phyloP scores from a whole-genome alignment of 2,329 filamentous ascomycete genomes.

The Colletotrichum chlorophyti region DNA sequence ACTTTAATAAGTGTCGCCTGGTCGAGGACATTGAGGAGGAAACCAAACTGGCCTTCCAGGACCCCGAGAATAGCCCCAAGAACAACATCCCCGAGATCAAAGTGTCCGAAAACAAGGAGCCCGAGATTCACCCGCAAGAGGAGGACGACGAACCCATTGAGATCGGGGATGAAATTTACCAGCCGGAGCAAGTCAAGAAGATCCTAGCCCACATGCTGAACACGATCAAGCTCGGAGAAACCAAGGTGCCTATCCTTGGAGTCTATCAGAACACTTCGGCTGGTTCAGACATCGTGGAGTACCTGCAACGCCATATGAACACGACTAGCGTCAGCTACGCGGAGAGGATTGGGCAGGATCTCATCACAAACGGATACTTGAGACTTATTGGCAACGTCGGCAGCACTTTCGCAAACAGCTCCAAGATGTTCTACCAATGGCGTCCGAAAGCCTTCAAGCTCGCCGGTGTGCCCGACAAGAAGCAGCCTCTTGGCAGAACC shows the following conservation, averaged over 20 bases:
- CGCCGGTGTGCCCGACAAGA: conserved; percentile 88
- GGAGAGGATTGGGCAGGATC: conserved; percentile 92
- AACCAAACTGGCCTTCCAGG: conserved; percentile 97
- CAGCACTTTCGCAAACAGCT: conserved; percentile 96
- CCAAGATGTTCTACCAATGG: conserved; percentile 98
- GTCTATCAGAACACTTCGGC: conserved; percentile 93
- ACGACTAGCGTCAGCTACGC: conserved; percentile 87
- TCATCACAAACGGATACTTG: conserved; percentile 85
- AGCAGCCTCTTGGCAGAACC: conserved; percentile 73
- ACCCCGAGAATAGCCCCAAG: conserved; percentile 75
- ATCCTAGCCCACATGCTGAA: conserved; percentile 86
- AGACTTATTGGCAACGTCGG: conserved; percentile 93
- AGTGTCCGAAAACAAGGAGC: conserved; percentile 72
- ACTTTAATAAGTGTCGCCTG: conserved; percentile 98
- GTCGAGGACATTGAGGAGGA: conserved; percentile 98
- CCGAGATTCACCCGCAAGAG: conserved; percentile 65
- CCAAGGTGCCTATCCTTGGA: conserved; percentile 93
- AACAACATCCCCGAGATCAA: conserved; percentile 84
- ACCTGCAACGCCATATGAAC: conserved; percentile 87
- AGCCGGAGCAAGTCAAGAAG: conserved; percentile 87
- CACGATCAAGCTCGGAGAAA: conserved; percentile 85
- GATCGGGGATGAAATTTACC: conserved; percentile 87
- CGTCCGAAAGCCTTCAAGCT: conserved; percentile 88
- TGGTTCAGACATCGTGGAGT: conserved; percentile 94
- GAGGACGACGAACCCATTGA: conserved; percentile 88